Evolutionary conservation across 2,329 filamentous ascomycete species (phyloP).

Genomic region (Botrytis porri): DNA sequence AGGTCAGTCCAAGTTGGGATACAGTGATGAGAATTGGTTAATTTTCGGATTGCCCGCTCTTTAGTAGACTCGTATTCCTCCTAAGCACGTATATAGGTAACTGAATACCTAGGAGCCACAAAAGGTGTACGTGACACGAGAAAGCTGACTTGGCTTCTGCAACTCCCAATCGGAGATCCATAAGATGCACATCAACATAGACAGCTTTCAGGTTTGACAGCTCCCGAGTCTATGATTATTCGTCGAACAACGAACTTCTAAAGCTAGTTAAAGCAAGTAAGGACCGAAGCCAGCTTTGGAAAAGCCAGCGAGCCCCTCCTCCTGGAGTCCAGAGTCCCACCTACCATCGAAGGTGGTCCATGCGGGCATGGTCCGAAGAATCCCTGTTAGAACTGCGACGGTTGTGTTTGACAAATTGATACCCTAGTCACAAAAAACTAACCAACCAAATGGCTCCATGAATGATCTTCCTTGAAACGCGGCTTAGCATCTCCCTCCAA

Average conservation of each 20-base stretch:
- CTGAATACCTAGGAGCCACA: neutral
- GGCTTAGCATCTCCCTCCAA: constrained; percentile 26
- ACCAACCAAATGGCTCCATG: constrained; percentile 18
- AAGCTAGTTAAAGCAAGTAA: neutral
- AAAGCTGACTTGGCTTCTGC: neutral
- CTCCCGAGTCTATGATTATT: constrained; percentile 4
- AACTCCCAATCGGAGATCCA: neutral
- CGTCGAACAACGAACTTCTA: neutral
- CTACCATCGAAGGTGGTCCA: constrained; percentile 3
- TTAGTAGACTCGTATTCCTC: neutral
- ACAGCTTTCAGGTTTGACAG: constrained; percentile 10
- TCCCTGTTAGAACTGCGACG: constrained; percentile 18
- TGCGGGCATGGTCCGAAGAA: neutral
- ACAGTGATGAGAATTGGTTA: neutral
- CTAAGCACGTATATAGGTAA: neutral
- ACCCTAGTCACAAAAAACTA: constrained; percentile 4
- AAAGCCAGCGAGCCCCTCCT: constrained; percentile 20
- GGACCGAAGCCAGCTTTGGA: neutral
- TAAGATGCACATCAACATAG: neutral
- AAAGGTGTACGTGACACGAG: neutral
- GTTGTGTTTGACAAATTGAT: constrained; percentile 16
- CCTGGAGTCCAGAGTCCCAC: neutral
- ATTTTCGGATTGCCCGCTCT: neutral
- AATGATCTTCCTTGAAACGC: constrained; percentile 26
- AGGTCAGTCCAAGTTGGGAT: neutral